These are phyloP conservation scores for Teratosphaeria pseudoeucalypti DNA, from an alignment of 2,329 filamentous ascomycete species.

Conservation along the genomic window DNA sequence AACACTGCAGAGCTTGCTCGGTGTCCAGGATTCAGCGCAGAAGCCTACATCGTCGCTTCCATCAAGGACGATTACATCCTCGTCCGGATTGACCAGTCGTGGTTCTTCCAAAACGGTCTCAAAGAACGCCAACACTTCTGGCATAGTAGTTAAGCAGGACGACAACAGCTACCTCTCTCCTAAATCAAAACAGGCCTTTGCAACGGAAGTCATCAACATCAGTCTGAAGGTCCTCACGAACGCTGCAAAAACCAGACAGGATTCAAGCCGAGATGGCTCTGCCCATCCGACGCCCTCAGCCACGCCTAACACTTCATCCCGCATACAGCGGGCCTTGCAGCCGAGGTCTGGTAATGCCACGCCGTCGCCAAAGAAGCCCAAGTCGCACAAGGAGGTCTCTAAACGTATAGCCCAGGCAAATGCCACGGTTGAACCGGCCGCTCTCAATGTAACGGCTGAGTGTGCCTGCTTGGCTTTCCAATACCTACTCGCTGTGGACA, in stretches of 20 bases:
- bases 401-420: not conserved
- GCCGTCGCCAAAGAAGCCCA: conserved; percentile 33
- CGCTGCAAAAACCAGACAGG: conserved; percentile 42
- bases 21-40: conserved; percentile 7
- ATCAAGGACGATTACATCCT: not conserved
- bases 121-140: not conserved
- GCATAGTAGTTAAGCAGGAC: not conserved
- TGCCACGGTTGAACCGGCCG: not conserved
- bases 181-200: conserved; percentile 56
- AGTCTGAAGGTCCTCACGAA: conserved; percentile 60
- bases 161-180: conserved; percentile 30
- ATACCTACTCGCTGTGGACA: conserved; percentile 50
- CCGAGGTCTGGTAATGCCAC: conserved; percentile 36
- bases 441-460: conserved; percentile 48
- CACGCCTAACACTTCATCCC: not conserved
- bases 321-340: conserved; percentile 19
- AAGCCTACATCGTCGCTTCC: not conserved
- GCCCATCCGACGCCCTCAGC: not conserved
- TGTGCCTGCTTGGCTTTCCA: conserved; percentile 59
- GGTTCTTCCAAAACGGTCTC: not conserved
- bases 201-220: conserved; percentile 63
- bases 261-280: not conserved
- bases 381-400: not conserved
- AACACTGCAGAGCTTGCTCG: conserved; percentile 13
- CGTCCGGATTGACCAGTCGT: not conserved